Evolutionary conservation across 1,139 yeast species (phyloP).

Genomic region (Magnusiomyces magnusii): DNA sequence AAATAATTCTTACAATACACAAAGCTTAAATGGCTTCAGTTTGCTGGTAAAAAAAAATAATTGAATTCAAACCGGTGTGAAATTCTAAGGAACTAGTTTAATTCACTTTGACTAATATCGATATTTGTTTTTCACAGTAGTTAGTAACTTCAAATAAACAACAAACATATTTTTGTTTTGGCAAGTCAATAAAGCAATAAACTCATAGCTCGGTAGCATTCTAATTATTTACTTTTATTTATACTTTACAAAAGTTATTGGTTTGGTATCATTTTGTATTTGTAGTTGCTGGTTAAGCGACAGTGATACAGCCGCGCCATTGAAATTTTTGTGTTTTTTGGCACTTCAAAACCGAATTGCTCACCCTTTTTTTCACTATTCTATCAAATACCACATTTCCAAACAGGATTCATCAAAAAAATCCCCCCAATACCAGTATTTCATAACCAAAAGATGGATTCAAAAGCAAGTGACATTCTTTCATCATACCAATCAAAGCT

Average conservation of each 20-base stretch:
- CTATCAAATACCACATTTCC: neutral
- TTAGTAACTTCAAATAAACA: too few relatives aligned
- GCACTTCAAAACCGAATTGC: neutral
- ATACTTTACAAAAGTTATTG: neutral
- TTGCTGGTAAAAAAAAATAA: too few relatives aligned
- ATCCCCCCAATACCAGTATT: neutral
- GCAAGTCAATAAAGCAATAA: too few relatives aligned
- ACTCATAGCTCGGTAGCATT: too few relatives aligned
- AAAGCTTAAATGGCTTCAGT: too few relatives aligned
- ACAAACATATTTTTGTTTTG: too few relatives aligned
- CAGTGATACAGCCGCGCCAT: neutral
- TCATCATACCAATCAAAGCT: constrained; percentile 4
- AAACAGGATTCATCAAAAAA: neutral
- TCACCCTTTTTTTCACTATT: neutral
- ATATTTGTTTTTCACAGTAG: too few relatives aligned
- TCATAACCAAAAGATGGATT: neutral
- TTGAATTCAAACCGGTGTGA: too few relatives aligned
- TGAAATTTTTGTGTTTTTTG: neutral
- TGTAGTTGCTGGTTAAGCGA: neutral
- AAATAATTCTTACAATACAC: too few relatives aligned
- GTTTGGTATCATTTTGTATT: neutral
- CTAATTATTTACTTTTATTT: neutral
- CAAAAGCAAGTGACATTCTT: constrained; percentile 6
- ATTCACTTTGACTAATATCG: too few relatives aligned
- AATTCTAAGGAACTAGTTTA: too few relatives aligned